phyloP scores from a whole-genome alignment of 306 rosid species.

The Castanea sativa region DNA sequence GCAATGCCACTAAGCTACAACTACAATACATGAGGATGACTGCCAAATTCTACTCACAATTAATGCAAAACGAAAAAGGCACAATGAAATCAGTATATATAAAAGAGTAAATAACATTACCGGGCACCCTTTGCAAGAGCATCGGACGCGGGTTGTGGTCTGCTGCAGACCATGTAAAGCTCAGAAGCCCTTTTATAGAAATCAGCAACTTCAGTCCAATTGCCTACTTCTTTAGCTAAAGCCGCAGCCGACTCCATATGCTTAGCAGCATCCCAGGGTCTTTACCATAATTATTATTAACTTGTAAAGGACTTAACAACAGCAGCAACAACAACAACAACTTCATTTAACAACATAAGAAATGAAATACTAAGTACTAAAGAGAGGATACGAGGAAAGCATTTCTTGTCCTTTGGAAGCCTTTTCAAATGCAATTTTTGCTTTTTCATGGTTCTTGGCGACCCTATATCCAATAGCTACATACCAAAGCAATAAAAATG shows the following conservation, averaged over 20 bases:
- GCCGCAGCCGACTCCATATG: conserved; percentile 97
- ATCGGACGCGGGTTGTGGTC: conserved; percentile 95
- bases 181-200: conserved; percentile 89
- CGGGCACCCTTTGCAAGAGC: conserved; percentile 94
- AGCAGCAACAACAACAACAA: too few species aligned
- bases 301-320: conserved; percentile 42
- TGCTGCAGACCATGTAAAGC: conserved; percentile 68
- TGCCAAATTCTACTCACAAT: neutral
- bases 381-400: conserved; percentile 94
- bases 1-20: too few species aligned
- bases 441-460: conserved; percentile 74
- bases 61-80: too few species aligned
- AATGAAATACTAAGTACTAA: neutral
- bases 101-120: conserved; percentile 31
- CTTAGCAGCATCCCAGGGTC: conserved; percentile 99
- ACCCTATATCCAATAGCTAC: conserved; percentile 78
- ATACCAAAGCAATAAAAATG: conserved; percentile 23
- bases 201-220: conserved; percentile 79
- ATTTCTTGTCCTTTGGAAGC: conserved; percentile 97
- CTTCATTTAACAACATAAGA: neutral
- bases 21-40: neutral
- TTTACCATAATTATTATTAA: conserved; percentile 14
- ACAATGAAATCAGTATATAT: too few species aligned
- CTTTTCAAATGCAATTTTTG: conserved; percentile 81
- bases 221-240: conserved; percentile 77